Evolutionary conservation across 129 eudicot genomes (phyloP).

Genomic region (Silybum marianum): DNA sequence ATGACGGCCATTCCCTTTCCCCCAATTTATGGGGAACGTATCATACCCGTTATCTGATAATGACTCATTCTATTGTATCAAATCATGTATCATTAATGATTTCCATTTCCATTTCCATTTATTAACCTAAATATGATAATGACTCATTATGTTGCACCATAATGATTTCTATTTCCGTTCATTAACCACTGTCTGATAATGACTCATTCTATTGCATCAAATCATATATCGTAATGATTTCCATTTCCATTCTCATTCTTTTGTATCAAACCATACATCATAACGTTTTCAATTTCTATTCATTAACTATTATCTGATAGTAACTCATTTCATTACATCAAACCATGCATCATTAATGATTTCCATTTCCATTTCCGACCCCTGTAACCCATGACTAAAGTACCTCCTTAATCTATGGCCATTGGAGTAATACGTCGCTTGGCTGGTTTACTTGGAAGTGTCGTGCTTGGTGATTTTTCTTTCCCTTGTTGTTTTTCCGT

Average conservation of each 20-base stretch:
- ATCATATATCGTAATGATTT: too few relatives aligned
- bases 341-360: not conserved
- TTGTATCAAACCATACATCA: not conserved
- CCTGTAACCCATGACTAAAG: not conserved
- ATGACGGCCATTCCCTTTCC: too few relatives aligned
- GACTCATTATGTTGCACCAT: too few relatives aligned
- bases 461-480: slow-evolving; percentile 37
- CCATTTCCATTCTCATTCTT: too few relatives aligned
- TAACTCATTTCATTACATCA: not conserved
- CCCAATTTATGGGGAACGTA: too few relatives aligned
- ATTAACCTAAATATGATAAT: too few relatives aligned
- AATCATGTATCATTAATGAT: not conserved
- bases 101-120: not conserved
- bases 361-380: not conserved
- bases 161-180: not conserved
- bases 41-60: too few relatives aligned
- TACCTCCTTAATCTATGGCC: slow-evolving; percentile 64
- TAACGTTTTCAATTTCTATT: not conserved
- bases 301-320: not conserved
- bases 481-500: slow-evolving; percentile 34
- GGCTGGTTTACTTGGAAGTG: slow-evolving; percentile 58
- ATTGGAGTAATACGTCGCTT: slow-evolving; percentile 92
- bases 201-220: not conserved
- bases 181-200: too few relatives aligned
- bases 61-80: not conserved